Evolutionary conservation across 148 eudicot genomes (phyloP), one percentile per base, ranked within the genome.

Genomic region (Camellia japonica): DNA sequence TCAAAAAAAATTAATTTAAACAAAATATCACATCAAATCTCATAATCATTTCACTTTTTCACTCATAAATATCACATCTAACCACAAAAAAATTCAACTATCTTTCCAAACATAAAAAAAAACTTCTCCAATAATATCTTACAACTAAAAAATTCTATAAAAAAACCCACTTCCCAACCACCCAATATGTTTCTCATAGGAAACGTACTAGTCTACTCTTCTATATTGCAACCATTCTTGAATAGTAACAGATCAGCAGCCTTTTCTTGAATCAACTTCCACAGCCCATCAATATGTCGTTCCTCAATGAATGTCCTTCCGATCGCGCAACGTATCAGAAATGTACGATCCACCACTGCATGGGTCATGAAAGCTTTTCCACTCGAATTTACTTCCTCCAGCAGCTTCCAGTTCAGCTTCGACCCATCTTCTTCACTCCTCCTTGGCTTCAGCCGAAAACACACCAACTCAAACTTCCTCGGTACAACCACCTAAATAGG

Each of bases 401-500:
- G 54, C 20, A 85, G 64, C 77, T 85, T 30, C 3, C 43, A 2
- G 69, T 81, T 81, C 15, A 85, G 16, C 5, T 68, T 43, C 20
- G 78, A 78, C 38, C 58, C 74, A 12, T 68, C 83, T 7, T 76
- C 73, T 4, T 66, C 51, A 3, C 38, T 15, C 56, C 54, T 72
- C 2, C 13, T 6, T 5, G 78, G 74, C 5, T 59, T 61, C 13
- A 76, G 47, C 23, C 86, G 63, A 54, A 84, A 80, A 43, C 83
- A 80, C 4, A 84, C 86, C 68, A 78, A n/a, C 4, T 78, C 72
- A 58, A 84, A 84, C 51, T 71, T 65, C 38, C 86, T 80, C 3
- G 86, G 86, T 14, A 77, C 83, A 14, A 80, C 86, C 58, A 83
- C 64, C n/a, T n/a, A n/a, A n/a, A n/a, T n/a, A n/a, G n/a, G n/a